Conservation (phyloP, 495 filamentous ascomycete species). For the Annulohypoxylon maeteangense region DNA sequence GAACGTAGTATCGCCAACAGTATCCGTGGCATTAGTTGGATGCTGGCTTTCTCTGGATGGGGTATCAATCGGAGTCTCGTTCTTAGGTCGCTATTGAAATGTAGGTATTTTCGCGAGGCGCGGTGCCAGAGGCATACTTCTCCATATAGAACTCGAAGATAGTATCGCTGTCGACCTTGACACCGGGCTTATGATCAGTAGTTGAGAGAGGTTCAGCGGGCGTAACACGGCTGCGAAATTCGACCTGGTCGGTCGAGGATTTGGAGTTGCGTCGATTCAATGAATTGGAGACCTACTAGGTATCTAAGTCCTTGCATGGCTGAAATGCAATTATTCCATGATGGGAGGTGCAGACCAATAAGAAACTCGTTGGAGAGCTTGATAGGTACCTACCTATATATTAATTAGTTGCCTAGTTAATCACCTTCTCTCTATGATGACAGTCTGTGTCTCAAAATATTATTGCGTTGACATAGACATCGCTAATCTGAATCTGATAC, state of each 20-base stretch:
- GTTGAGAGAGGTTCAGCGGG: conserved; percentile 63
- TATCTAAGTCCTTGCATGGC: too few species aligned
- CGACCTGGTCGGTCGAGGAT: conserved; percentile 64
- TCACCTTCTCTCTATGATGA: conserved; percentile 21
- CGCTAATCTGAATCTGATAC: not conserved
- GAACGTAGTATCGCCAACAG: conserved; percentile 71
- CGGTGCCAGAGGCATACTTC: conserved; percentile 70
- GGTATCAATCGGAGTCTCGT: conserved; percentile 61
- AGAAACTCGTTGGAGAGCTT: not conserved
- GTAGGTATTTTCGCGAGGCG: conserved; percentile 70
- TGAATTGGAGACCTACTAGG: too few species aligned
- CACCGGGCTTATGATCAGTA: conserved; percentile 72
- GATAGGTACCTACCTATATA: conserved; percentile 14
- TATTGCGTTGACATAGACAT: conserved; percentile 24
- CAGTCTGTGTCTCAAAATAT: conserved; percentile 12
- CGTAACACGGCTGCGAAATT: conserved; percentile 64
- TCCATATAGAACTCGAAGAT: conserved; percentile 71
- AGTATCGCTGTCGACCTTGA: conserved; percentile 67
- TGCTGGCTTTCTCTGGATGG: conserved; percentile 8
- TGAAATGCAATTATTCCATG: too few species aligned
- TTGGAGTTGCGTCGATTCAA: conserved; percentile 58
- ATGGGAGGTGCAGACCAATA: too few species aligned
- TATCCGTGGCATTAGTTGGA: conserved; percentile 56
- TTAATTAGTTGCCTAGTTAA: not conserved
- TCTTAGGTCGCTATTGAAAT: conserved; percentile 65